These are phyloP conservation scores for Piromyces finnis DNA, from an alignment of 192 early-diverging fungal species.

Conservation along the genomic window DNA sequence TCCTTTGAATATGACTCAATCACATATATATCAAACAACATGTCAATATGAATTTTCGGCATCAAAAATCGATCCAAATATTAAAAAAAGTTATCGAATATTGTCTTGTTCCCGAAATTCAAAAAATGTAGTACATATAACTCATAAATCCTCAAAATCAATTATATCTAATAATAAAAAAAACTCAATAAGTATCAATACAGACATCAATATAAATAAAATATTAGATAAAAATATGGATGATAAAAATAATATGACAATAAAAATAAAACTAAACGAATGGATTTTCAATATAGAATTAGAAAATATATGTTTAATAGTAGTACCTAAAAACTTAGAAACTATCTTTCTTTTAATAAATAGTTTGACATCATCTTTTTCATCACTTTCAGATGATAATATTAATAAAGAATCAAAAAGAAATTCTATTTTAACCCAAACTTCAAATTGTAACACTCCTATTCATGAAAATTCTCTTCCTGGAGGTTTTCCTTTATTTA, in stretches of 20 bases:
- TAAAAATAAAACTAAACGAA: neutral
- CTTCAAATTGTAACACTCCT: neutral
- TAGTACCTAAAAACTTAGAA: neutral
- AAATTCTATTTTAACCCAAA: neutral
- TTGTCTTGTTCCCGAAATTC: neutral
- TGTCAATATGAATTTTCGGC: neutral
- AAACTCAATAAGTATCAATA: neutral
- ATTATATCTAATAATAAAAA: neutral
- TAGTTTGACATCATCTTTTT: neutral
- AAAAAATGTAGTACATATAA: neutral
- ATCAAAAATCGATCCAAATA: neutral
- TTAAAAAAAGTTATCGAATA: neutral
- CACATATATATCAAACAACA: neutral
- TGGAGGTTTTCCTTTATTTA: neutral
- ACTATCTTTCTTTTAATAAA: neutral
- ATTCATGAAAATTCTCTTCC: neutral
- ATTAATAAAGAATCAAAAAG: neutral
- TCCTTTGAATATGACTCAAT: neutral
- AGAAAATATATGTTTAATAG: neutral
- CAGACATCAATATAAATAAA: neutral
- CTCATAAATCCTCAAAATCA: neutral
- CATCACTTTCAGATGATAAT: neutral
- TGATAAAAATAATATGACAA: neutral
- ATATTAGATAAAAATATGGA: neutral
- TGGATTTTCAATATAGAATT: neutral